Evolutionary conservation across 805 yeast species (phyloP), one percentile per base, ranked within the genome.

Genomic region (Ogataea siamensis): DNA sequence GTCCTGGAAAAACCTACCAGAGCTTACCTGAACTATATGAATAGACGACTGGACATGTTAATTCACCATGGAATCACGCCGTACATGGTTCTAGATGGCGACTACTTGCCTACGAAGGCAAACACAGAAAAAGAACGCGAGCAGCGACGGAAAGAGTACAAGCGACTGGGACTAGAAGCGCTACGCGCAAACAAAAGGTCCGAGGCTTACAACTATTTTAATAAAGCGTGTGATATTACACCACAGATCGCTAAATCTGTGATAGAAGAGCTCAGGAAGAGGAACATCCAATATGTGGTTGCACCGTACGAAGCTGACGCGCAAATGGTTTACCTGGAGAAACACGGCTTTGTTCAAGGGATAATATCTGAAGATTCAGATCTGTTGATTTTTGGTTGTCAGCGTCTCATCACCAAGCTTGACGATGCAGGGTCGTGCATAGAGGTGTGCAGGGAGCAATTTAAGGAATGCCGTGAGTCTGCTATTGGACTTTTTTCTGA

Each of bases 241-340:
- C 87, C 96, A 1, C 78, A 78, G 46, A 88, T 93, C 93, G 97
- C 96, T 5, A 85, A 85, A 51, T 73, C 87, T 9, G 70, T 91
- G 9, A 87, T 89, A 55, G 83, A 81, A 27, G 82, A 74, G 51
- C 69, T 94, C 45, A 79, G 78, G 48, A 47, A 58, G 10, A 67
- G 72, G 31, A 60, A 63, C 1, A 77, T 93, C 33, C 73, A 70
- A 42, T 91, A 76, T 52, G 75, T 93, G 6, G 99, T 93, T 7
- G 98, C 99, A 0, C 99, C 99, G 0, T 93, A 87, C 57, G 99
- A 93, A 63, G 99, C 99, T 0, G 99, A 93, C 59, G 83, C 99
- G 1, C 99, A 93, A 60, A 77, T 93, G 83, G 98, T 89, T 7
- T 87, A 80, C 53, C 69, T 93, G 28, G 98, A 91, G 56, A 75